Percentiles rank a stretch among this genome's conserved stretches.
These are phyloP conservation scores for Blastomyces parvus DNA, from an alignment of 2,329 filamentous ascomycete genomes.

Conservation along the genomic window DNA sequence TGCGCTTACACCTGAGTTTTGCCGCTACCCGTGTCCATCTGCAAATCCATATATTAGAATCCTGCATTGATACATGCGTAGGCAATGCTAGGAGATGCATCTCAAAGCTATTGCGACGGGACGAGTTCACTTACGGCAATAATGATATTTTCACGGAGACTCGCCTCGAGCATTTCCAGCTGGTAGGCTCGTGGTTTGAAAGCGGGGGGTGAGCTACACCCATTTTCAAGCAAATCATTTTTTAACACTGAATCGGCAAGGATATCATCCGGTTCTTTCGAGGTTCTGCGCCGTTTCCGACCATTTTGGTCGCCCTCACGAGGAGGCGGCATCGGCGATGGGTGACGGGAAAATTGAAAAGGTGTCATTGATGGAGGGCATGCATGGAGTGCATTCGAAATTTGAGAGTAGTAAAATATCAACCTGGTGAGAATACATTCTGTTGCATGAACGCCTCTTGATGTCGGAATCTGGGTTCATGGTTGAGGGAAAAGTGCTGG, in stretches of 20 bases:
- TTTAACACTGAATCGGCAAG: not conserved
- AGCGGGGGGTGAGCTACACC: not conserved
- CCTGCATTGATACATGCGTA: not conserved
- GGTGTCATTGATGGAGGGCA: not conserved
- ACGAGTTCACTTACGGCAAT: slow-evolving; percentile 46
- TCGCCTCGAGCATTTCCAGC: slow-evolving; percentile 64
- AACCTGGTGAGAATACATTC: not conserved
- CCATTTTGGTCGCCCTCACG: not conserved
- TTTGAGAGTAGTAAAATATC: not conserved
- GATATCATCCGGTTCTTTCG: not conserved
- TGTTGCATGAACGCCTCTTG: not conserved
- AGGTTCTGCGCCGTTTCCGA: not conserved
- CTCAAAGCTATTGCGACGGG: not conserved
- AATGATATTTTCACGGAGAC: slow-evolving; percentile 60
- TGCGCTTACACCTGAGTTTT: slow-evolving; percentile 63
- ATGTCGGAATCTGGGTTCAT: not conserved
- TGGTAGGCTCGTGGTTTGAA: slow-evolving; percentile 52
- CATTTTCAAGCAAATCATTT: not conserved
- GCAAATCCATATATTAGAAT: slow-evolving; percentile 1
- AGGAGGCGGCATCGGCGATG: not conserved
- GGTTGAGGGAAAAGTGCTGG: not conserved
- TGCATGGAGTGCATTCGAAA: not conserved
- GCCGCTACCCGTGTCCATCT: slow-evolving; percentile 75
- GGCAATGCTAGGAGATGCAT: not conserved
- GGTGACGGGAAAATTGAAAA: not conserved